Percentiles rank a stretch among this genome's conserved stretches.
Evolutionary conservation across 345 rosid species (phyloP).

Genomic region (Theobroma cacao): DNA sequence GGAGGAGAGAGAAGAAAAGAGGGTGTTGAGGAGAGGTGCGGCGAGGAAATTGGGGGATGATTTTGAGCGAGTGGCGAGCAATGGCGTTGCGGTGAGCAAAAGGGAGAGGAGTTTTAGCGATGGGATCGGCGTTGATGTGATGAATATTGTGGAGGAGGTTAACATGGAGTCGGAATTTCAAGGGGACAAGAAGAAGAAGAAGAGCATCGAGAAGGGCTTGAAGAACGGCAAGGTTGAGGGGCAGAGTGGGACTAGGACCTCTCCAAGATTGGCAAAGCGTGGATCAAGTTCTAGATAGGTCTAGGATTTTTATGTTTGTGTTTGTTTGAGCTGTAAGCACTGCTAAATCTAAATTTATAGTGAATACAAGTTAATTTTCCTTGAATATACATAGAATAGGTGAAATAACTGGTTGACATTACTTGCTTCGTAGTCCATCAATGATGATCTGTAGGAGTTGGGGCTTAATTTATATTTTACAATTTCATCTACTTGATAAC

Average conservation of each 20-base stretch:
- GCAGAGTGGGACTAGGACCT: constrained; percentile 36
- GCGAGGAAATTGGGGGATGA: constrained; percentile 66
- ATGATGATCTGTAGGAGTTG: no score
- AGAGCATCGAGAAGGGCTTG: constrained; percentile 1
- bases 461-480: no score
- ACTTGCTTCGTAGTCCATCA: background rate
- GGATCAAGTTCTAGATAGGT: constrained; percentile 2
- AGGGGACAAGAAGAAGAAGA: constrained; percentile 5
- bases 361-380: background rate
- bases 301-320: background rate
- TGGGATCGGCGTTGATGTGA: constrained; percentile 14
- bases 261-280: constrained; percentile 59
- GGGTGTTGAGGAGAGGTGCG: constrained; percentile 29
- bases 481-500: background rate
- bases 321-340: background rate
- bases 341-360: background rate
- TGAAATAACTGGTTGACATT: background rate
- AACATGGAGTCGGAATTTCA: constrained; percentile 8
- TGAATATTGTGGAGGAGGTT: constrained; percentile 29
- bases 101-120: constrained; percentile 3
- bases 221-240: background rate
- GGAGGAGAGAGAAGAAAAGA: background rate
- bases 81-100: background rate
- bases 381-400: background rate
- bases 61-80: constrained; percentile 62